Evolutionary conservation across 768 basidiomycete genomes (phyloP).

Genomic region (Agrocybe praecox): DNA sequence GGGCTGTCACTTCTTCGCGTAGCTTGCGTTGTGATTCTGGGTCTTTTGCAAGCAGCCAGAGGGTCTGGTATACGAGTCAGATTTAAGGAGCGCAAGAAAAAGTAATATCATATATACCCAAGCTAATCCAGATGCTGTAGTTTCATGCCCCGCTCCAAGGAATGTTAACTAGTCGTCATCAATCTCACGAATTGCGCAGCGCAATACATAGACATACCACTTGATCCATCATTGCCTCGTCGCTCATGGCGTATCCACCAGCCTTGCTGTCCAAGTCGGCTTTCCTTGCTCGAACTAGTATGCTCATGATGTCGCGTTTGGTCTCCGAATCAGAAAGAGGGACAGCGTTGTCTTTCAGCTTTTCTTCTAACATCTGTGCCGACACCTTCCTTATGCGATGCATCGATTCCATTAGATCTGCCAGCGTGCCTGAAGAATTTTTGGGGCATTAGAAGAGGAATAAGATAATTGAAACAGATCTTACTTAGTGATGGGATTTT

Average conservation of each 20-base stretch:
- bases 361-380: constrained; percentile 40
- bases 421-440: constrained; percentile 17
- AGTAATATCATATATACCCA: constrained; percentile 39
- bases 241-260: constrained; percentile 42
- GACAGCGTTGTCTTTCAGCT: constrained; percentile 32
- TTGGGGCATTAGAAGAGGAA: background rate
- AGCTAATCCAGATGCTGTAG: constrained; percentile 47
- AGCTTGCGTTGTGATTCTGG: constrained; percentile 50
- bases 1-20: constrained; percentile 51
- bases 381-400: constrained; percentile 44
- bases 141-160: constrained; percentile 48
- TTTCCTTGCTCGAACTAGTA: constrained; percentile 42
- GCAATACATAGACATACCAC: constrained; percentile 39
- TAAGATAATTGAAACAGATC: background rate
- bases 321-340: constrained; percentile 35
- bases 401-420: constrained; percentile 37
- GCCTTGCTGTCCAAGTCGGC: constrained; percentile 33
- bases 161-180: constrained; percentile 57
- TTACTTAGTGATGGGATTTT: constrained; percentile 19
- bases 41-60: constrained; percentile 57
- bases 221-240: constrained; percentile 53
- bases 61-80: constrained; percentile 31
- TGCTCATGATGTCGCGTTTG: constrained; percentile 54
- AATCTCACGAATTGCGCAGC: too few relatives aligned
- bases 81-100: background rate